Evolutionary conservation across 768 basidiomycete species (phyloP).

Genomic region (Filobasidium wieringae): DNA sequence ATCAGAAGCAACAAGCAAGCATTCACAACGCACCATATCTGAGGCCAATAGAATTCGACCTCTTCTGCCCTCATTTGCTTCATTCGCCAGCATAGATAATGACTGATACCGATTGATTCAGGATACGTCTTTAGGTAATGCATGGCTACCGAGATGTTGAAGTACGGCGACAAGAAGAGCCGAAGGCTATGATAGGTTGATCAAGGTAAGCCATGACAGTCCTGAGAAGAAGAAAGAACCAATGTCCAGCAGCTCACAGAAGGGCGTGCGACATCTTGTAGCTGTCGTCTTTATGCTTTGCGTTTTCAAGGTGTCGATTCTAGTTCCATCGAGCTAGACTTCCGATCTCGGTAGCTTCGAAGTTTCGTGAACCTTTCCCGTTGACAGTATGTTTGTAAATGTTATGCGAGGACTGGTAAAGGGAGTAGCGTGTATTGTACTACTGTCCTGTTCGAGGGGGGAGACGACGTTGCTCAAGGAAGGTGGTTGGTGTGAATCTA

Average conservation of each 20-base stretch:
- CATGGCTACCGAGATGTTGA: slow-evolving; percentile 85
- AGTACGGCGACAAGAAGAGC: slow-evolving; percentile 86
- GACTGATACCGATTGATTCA: slow-evolving; percentile 42
- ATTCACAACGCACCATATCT: slow-evolving; percentile 38
- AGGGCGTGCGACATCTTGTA: slow-evolving; percentile 37
- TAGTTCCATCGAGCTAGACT: no score
- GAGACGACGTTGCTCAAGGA: no score
- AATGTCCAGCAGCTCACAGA: slow-evolving; percentile 29
- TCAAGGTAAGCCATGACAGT: background rate
- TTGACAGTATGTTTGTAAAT: no score
- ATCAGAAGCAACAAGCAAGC: slow-evolving; percentile 13
- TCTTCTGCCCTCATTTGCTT: slow-evolving; percentile 41
- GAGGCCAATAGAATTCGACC: slow-evolving; percentile 46
- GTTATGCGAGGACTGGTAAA: no score
- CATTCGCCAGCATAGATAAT: slow-evolving; percentile 43
- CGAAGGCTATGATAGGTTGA: slow-evolving; percentile 45
- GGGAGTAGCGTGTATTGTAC: no score
- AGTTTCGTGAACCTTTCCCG: no score
- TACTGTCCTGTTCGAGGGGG: no score
- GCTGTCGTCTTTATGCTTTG: background rate
- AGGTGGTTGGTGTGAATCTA: no score
- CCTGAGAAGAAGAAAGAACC: background rate
- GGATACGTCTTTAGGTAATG: slow-evolving; percentile 52
- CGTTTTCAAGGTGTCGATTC: no score
- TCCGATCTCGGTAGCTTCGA: no score